A percentile compares a stretch with the other conserved stretches of the same genome.
Evolutionary conservation across 495 filamentous ascomycete species (phyloP).

Genomic region (Penicillium argentinense): DNA sequence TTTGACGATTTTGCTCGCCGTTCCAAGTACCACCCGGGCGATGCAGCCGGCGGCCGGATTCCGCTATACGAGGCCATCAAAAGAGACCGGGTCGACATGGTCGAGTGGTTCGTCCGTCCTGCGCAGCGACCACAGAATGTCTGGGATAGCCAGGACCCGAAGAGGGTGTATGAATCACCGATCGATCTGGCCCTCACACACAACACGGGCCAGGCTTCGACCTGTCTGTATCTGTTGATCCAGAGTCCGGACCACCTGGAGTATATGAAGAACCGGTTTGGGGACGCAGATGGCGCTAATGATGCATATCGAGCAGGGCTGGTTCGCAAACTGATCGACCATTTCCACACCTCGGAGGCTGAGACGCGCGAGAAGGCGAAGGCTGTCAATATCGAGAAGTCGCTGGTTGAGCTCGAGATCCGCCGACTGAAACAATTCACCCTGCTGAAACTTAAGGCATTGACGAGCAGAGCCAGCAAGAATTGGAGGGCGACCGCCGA

Average conservation of each 20-base stretch:
- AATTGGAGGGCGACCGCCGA: background rate
- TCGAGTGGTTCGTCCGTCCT: background rate
- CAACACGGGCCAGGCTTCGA: background rate
- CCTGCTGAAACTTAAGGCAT: background rate
- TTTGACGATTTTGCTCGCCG: background rate
- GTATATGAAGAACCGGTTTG: background rate
- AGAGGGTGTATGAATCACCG: background rate
- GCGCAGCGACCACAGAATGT: background rate
- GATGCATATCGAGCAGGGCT: background rate
- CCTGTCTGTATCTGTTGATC: background rate
- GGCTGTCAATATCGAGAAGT: background rate
- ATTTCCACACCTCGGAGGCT: background rate
- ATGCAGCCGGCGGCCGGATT: background rate
- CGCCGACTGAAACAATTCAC: background rate
- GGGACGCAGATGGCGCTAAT: background rate
- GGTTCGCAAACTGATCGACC: background rate
- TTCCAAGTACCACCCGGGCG: background rate
- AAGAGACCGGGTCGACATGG: background rate
- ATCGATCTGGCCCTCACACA: background rate
- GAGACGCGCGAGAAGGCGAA: background rate
- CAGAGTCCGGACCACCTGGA: background rate
- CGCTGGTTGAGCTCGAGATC: background rate
- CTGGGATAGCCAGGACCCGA: background rate
- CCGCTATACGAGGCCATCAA: background rate
- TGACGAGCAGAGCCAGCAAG: background rate